Evolutionary conservation across 495 filamentous ascomycete genomes (phyloP).

Genomic region (Bryoglossum gracile): DNA sequence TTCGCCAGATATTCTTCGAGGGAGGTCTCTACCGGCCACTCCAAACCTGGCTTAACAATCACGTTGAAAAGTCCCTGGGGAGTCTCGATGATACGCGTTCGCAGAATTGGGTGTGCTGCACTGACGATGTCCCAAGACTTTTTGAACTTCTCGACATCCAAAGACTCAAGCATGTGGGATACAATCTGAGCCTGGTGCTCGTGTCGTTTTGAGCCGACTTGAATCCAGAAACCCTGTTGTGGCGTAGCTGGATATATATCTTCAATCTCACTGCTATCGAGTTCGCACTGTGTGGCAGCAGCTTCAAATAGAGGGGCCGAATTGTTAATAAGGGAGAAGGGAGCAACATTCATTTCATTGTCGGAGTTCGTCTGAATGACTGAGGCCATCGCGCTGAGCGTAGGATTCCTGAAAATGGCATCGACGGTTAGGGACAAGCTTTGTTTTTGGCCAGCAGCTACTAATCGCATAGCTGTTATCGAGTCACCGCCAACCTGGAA

Average conservation of each 20-base stretch:
- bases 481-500: slow-evolving; percentile 62
- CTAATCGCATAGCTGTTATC: slow-evolving; percentile 63
- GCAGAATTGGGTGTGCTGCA: background rate
- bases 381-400: background rate
- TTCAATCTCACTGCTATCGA: background rate
- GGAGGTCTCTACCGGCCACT: background rate
- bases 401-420: slow-evolving; percentile 33
- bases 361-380: background rate
- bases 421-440: slow-evolving; percentile 50
- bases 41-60: background rate
- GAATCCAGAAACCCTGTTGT: background rate
- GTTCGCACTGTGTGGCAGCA: background rate
- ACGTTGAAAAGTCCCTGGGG: background rate
- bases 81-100: background rate
- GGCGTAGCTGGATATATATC: background rate
- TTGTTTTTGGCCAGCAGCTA: slow-evolving; percentile 45
- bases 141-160: background rate
- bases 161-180: background rate
- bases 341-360: too few relatives aligned
- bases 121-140: background rate
- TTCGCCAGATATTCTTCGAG: background rate
- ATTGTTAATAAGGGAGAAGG: background rate
- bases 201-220: background rate
- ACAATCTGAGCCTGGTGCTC: background rate
- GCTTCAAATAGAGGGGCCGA: background rate